Conservation (phyloP, 2,329 filamentous ascomycete species). For the Daldinia sp. region DNA sequence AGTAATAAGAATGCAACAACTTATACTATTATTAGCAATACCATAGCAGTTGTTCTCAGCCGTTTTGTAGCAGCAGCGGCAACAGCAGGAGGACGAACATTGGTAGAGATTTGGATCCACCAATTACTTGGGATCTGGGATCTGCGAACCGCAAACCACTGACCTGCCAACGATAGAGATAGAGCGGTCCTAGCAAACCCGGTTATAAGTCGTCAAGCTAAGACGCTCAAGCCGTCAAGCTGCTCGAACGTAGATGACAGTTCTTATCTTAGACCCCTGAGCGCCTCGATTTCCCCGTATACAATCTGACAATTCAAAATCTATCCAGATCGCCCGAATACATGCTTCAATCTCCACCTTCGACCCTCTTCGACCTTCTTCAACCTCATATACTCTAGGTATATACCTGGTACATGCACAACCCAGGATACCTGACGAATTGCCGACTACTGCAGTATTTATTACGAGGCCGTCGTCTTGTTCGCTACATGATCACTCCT, state of each 20-base stretch:
- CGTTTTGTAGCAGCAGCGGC: background rate
- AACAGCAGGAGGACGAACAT: conserved; percentile 1
- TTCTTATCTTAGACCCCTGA: conserved; percentile 18
- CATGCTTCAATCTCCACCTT: background rate
- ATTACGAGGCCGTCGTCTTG: background rate
- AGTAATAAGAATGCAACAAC: no score
- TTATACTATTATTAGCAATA: no score
- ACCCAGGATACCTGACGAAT: background rate
- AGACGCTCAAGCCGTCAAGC: conserved; percentile 34
- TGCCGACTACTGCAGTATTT: background rate
- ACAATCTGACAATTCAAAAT: background rate
- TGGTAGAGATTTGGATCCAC: conserved; percentile 7
- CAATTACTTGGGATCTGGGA: background rate
- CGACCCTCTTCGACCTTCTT: no score
- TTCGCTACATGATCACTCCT: background rate
- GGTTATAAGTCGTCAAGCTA: conserved; percentile 27
- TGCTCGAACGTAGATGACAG: conserved; percentile 24
- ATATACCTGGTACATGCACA: no score
- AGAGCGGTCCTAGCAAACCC: conserved; percentile 15
- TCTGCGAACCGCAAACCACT: conserved; percentile 8
- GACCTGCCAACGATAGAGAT: conserved; percentile 19
- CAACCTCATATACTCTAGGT: no score
- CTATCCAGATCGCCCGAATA: conserved; percentile 1
- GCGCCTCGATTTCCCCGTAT: conserved; percentile 9
- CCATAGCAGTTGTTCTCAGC: no score